These are phyloP conservation scores for Alternaria metachromatica DNA, from an alignment of 2,329 filamentous ascomycete genomes.

Conservation along the genomic window DNA sequence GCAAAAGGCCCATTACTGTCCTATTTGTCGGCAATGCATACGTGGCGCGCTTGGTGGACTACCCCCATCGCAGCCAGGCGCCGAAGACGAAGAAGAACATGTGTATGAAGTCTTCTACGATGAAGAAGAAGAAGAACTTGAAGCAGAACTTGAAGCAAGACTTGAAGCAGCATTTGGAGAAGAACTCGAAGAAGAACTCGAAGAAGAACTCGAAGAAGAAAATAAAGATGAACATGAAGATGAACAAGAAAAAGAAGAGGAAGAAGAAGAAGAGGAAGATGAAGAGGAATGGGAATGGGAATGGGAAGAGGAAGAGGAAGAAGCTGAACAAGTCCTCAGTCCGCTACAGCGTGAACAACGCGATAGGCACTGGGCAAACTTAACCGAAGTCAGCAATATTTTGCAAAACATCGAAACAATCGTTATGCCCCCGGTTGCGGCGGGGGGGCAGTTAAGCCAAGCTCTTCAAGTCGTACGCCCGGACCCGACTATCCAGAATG, in stretches of 20 bases:
- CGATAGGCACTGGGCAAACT: neutral
- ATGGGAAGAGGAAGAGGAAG: neutral
- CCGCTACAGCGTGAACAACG: neutral
- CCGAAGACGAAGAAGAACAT: neutral
- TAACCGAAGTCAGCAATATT: neutral
- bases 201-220: neutral
- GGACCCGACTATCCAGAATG: neutral
- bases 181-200: neutral
- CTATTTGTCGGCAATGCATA: neutral
- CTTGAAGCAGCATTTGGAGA: no score
- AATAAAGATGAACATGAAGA: neutral
- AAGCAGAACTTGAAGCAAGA: no score
- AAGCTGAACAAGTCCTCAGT: neutral
- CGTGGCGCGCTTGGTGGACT: neutral
- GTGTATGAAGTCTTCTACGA: neutral
- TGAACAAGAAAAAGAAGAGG: neutral
- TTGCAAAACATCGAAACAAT: neutral
- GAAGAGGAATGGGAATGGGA: neutral
- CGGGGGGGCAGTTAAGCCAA: neutral
- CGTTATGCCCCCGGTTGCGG: neutral
- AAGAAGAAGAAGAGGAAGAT: neutral
- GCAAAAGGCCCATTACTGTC: neutral
- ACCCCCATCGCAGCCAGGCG: neutral
- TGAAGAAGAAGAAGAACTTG: neutral
- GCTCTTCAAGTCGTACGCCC: neutral